These are phyloP conservation scores for Strobilomyces dryophilus DNA, from an alignment of 768 basidiomycete genomes.

Conservation along the genomic window DNA sequence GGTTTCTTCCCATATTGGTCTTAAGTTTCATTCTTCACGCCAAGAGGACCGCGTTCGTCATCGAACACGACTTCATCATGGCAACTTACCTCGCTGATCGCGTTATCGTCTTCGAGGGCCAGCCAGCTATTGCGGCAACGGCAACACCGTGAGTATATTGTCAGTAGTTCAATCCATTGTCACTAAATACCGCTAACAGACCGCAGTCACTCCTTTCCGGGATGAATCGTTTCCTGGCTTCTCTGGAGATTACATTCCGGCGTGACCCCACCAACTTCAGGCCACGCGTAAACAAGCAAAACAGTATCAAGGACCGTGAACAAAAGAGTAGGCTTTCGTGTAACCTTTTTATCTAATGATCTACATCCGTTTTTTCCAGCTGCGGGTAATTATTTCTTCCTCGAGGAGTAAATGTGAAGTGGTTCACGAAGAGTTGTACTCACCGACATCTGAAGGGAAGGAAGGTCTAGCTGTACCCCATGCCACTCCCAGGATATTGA, in stretches of 20 bases:
- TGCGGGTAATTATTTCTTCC: slow-evolving; percentile 89
- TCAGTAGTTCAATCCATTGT: not conserved
- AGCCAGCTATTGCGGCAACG: slow-evolving; percentile 83
- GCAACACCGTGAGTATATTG: slow-evolving; percentile 73
- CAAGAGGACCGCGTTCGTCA: slow-evolving; percentile 97
- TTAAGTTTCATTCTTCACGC: slow-evolving; percentile 87
- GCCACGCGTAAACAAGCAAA: slow-evolving; percentile 80
- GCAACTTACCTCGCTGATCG: slow-evolving; percentile 98
- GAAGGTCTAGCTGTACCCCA: slow-evolving; percentile 14
- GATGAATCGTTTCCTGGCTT: slow-evolving; percentile 97
- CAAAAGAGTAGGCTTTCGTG: slow-evolving; percentile 60
- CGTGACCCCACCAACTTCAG: slow-evolving; percentile 95
- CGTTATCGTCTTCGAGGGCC: slow-evolving; percentile 88
- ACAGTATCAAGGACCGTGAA: slow-evolving; percentile 85
- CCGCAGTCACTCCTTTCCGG: slow-evolving; percentile 93
- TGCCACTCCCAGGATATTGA: slow-evolving; percentile 6
- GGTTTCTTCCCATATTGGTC: not conserved
- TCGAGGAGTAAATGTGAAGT: slow-evolving; percentile 57
- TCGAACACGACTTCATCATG: slow-evolving; percentile 99
- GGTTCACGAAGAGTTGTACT: not conserved
- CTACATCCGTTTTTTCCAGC: slow-evolving; percentile 36
- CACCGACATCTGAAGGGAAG: not conserved
- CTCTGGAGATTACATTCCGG: slow-evolving; percentile 95
- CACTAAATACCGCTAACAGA: slow-evolving; percentile 35
- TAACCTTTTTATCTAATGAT: slow-evolving; percentile 1